Percentiles rank a stretch among this genome's conserved stretches.
phyloP scores from a whole-genome alignment of 306 rosid species.

The Crataegus laevigata region DNA sequence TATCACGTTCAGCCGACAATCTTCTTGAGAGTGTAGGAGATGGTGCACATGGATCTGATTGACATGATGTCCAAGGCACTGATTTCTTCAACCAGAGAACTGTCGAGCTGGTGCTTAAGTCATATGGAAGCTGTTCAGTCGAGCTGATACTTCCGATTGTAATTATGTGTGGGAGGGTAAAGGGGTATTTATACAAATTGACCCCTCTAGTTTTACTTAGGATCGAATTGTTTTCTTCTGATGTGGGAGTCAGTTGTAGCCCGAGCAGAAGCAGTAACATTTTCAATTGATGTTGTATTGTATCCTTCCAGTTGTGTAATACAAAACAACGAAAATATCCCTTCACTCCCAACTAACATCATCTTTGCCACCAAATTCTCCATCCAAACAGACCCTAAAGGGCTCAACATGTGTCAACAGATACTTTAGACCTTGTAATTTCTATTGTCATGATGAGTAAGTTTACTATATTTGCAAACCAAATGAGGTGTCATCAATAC shows the following conservation, averaged over 20 bases:
- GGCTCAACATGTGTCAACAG: no score
- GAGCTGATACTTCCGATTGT: slow-evolving; percentile 12
- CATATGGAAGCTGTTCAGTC: slow-evolving; percentile 16
- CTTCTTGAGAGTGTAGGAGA: slow-evolving; percentile 25
- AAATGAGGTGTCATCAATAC: no score
- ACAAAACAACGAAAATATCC: not conserved
- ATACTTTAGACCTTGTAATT: no score
- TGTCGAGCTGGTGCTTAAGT: slow-evolving; percentile 14
- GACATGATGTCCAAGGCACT: not conserved
- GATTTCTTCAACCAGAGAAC: slow-evolving; percentile 4
- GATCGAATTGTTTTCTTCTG: not conserved
- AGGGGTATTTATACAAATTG: not conserved
- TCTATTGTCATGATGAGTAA: no score
- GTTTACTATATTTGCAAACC: no score
- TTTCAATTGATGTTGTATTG: not conserved
- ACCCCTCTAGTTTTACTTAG: not conserved
- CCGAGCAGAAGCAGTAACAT: not conserved
- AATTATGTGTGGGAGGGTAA: not conserved
- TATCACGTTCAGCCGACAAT: slow-evolving; percentile 5
- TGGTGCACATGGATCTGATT: slow-evolving; percentile 15
- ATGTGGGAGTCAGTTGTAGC: not conserved
- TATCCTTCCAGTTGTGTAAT: not conserved
- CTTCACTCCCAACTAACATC: no score
- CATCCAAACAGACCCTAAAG: no score
- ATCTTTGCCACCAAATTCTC: no score